Percentiles rank a stretch among this genome's conserved stretches.
These are phyloP conservation scores for Chytriomyces sp. DNA, from an alignment of 192 early-diverging fungal genomes.

Conservation along the genomic window DNA sequence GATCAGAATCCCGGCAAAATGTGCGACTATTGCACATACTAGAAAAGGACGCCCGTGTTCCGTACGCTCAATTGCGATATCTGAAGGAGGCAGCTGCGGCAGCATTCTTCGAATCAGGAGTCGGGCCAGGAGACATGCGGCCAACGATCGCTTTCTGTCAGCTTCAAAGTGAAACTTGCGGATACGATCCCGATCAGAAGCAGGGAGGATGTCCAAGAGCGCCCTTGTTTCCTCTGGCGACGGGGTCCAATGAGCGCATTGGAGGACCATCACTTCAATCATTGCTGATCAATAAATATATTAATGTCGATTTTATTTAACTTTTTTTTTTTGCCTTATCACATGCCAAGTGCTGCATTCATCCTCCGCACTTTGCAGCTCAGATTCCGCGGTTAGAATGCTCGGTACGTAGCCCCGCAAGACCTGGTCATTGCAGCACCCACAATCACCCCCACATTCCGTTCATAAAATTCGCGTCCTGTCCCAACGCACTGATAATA, in stretches of 20 bases:
- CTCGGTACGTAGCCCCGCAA: neutral
- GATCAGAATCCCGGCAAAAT: neutral
- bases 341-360: no score
- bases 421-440: neutral
- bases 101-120: neutral
- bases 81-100: neutral
- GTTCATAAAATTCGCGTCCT: conserved; percentile 13
- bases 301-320: no score
- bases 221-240: neutral
- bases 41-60: conserved; percentile 20
- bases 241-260: neutral
- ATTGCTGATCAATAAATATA: no score
- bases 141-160: conserved; percentile 11
- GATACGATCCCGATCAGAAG: conserved; percentile 3
- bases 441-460: conserved; percentile 18
- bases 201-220: conserved; percentile 3
- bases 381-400: neutral
- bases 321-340: no score
- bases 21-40: neutral
- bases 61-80: conserved; percentile 10
- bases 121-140: conserved; percentile 8
- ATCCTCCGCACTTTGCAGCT: no score
- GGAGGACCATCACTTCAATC: neutral
- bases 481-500: conserved; percentile 19
- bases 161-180: conserved; percentile 10